These are phyloP conservation scores for Microbotryomycetes sp. DNA, from an alignment of 1,284 basidiomycete genomes.

Conservation along the genomic window DNA sequence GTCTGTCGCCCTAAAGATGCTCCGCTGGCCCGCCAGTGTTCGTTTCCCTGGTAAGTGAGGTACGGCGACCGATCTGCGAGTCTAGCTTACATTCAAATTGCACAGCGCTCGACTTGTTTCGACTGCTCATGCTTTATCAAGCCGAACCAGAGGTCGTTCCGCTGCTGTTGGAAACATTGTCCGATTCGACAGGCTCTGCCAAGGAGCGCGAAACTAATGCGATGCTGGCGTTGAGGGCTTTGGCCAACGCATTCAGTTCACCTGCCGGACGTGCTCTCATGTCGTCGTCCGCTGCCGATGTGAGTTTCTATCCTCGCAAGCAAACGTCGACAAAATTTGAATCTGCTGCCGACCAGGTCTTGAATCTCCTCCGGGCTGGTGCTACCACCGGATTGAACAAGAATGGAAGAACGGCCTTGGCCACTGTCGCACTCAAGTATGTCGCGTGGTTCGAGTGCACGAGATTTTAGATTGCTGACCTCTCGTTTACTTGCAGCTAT, in stretches of 20 bases:
- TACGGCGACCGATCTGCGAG: too few species aligned
- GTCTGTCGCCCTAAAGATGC: conserved; percentile 52
- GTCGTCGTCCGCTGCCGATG: conserved; percentile 42
- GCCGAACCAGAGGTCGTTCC: conserved; percentile 44
- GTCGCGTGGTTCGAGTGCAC: too few species aligned
- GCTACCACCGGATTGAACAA: conserved; percentile 57
- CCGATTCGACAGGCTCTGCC: conserved; percentile 3
- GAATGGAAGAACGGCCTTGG: conserved; percentile 61
- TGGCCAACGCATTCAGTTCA: conserved; percentile 65
- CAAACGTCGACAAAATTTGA: neutral
- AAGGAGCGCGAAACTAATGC: conserved; percentile 78
- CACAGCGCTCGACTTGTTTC: conserved; percentile 81
- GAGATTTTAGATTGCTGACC: neutral
- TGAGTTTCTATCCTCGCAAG: conserved; percentile 33
- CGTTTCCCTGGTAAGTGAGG: conserved; percentile 69
- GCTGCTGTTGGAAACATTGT: conserved; percentile 22
- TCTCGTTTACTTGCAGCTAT: conserved; percentile 37
- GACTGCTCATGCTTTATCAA: conserved; percentile 64
- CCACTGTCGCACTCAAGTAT: conserved; percentile 75
- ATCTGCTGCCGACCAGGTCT: conserved; percentile 46
- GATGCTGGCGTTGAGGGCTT: conserved; percentile 68
- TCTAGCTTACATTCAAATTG: conserved; percentile 2
- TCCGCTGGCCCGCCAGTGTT: conserved; percentile 71
- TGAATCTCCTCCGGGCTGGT: conserved; percentile 50
- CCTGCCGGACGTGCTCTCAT: conserved; percentile 37